Evolutionary conservation across 495 filamentous ascomycete genomes (phyloP), one percentile per base, ranked within the genome.

Genomic region (Chaetomidium leptoderma): DNA sequence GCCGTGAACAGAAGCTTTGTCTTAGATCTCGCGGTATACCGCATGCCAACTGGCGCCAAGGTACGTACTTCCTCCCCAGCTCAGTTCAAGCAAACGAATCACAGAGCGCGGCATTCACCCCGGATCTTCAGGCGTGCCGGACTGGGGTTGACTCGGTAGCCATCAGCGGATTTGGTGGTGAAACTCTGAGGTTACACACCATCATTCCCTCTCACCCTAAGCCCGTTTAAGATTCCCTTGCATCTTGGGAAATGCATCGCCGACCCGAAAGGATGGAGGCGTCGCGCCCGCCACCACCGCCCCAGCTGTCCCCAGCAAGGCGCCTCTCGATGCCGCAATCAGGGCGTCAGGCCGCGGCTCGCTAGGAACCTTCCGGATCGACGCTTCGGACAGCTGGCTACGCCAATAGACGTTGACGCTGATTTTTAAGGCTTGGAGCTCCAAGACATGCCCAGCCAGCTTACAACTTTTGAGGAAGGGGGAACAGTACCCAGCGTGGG

Each of bases 401-500:
- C 24, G 24, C 24, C 30, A 47, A 9, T 4, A 16, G 24, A 46
- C 44, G 44, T 29, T 30, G 27, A 11, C 42, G 9, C 19, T 21
- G 23, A 7, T 11, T 14, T 13, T 6, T 16, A 49, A 8, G 19
- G n/a, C n/a, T n/a, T n/a, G 19, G 27, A 6, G 23, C 11, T 16
- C 9, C 6, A 27, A 37, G n/a, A n/a, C n/a, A n/a, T n/a, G n/a
- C n/a, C n/a, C n/a, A n/a, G n/a, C n/a, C n/a, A n/a, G n/a, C n/a
- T n/a, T n/a, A n/a, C n/a, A n/a, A n/a, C n/a, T n/a, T n/a, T n/a
- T n/a, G n/a, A n/a, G n/a, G n/a, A n/a, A n/a, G n/a, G n/a, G 35
- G 33, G 49, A 52, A 40, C 49, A 23, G 49, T 52, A 52, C 35
- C 49, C 49, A 52, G 49, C 13, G 35, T 27, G 19, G 47, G 47